phyloP scores from a whole-genome alignment of 2,329 filamentous ascomycete species.

The Fusarium newnesense region DNA sequence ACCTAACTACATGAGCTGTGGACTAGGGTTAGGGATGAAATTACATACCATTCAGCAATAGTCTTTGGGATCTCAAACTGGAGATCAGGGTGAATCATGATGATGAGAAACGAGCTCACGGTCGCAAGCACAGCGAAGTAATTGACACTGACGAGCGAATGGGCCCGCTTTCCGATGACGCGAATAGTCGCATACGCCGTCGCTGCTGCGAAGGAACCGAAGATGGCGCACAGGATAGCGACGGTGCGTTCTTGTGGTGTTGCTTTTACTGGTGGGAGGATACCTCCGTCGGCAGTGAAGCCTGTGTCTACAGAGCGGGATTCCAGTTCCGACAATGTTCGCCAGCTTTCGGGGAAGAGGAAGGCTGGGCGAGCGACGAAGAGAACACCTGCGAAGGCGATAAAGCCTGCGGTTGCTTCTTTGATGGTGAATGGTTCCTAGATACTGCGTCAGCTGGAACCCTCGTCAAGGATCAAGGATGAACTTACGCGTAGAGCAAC shows the following conservation, averaged over 20 bases:
- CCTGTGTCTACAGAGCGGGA: conserved; percentile 6
- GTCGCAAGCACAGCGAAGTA: conserved; percentile 79
- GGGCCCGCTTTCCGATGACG: conserved; percentile 78
- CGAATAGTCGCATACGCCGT: conserved; percentile 78
- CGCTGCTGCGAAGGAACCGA: conserved; percentile 76
- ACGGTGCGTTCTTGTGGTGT: conserved; percentile 71
- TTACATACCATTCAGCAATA: conserved; percentile 42
- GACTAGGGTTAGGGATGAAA: accelerated
- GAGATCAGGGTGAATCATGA: conserved; percentile 59
- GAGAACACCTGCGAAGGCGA: conserved; percentile 78
- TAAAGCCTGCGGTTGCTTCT: conserved; percentile 74
- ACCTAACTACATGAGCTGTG: conserved; percentile 51
- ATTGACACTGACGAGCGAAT: conserved; percentile 80
- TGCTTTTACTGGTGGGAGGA: conserved; percentile 46
- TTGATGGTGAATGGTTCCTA: conserved; percentile 77
- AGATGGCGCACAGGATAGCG: conserved; percentile 72
- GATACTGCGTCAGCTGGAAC: accelerated
- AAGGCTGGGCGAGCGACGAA: conserved; percentile 77
- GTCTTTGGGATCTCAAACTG: conserved; percentile 50
- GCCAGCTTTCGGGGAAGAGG: conserved; percentile 56
- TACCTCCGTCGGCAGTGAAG: conserved; percentile 25
- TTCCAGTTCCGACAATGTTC: neutral
- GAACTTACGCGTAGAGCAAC: conserved; percentile 49
- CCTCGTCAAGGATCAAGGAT: accelerated
- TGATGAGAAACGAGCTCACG: conserved; percentile 69